phyloP scores from a whole-genome alignment of 306 rosid genomes.

The Dryas octopetala region DNA sequence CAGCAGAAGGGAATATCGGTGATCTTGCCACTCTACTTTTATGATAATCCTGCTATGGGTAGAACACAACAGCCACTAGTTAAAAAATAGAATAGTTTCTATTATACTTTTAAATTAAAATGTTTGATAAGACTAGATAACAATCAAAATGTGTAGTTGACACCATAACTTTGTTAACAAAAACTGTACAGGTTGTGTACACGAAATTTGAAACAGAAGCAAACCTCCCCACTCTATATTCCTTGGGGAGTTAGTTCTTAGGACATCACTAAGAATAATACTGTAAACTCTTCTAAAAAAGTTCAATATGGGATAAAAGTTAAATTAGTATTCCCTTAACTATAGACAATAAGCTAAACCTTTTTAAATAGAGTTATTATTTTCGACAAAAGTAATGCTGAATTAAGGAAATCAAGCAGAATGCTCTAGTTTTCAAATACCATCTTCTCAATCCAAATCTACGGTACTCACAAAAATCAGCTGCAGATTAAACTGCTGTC shows the following conservation, averaged over 20 bases:
- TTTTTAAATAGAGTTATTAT: no score
- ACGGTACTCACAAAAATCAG: not conserved
- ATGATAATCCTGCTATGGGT: constrained; percentile 57
- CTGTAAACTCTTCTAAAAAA: no score
- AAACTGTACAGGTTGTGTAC: no score
- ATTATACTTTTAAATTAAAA: not conserved
- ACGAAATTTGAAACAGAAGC: no score
- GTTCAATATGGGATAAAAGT: no score
- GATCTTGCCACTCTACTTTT: constrained; percentile 55
- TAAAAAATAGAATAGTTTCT: not conserved
- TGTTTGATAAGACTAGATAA: not conserved
- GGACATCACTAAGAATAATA: no score
- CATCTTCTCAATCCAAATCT: not conserved
- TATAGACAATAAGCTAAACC: no score
- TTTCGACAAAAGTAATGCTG: no score
- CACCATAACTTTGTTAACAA: not conserved
- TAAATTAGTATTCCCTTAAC: no score
- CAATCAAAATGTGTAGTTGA: not conserved
- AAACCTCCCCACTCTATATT: no score
- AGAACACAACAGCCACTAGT: not conserved
- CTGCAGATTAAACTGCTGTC: not conserved
- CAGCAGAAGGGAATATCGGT: constrained; percentile 46
- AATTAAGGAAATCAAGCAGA: no score
- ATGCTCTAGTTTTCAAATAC: not conserved
- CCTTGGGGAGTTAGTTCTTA: no score